These are phyloP conservation scores for Pterocarpus santalinus DNA, from an alignment of 306 rosid genomes.

Conservation along the genomic window DNA sequence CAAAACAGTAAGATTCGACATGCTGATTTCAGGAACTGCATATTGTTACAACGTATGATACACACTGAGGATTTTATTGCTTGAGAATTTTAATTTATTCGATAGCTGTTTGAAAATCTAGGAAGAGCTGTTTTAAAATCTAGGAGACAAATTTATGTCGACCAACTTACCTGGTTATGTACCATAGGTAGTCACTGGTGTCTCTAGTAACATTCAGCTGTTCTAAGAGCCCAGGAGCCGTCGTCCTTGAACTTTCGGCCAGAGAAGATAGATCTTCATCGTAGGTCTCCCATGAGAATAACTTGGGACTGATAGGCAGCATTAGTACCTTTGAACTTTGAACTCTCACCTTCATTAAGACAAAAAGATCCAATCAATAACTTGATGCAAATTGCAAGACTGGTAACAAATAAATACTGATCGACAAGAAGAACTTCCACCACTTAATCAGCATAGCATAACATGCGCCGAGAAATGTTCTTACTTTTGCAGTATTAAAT, in stretches of 20 bases:
- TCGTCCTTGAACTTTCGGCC: conserved; percentile 63
- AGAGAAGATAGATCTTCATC: conserved; percentile 84
- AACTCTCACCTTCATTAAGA: conserved; percentile 74
- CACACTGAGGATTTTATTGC: not conserved
- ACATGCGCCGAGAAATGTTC: conserved; percentile 27
- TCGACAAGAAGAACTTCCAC: conserved; percentile 23
- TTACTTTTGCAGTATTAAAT: conserved; percentile 91
- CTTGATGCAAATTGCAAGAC: conserved; percentile 29
- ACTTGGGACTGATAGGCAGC: conserved; percentile 61
- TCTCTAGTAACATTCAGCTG: conserved; percentile 91
- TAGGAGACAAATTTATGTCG: not conserved
- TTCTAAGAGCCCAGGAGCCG: conserved; percentile 79
- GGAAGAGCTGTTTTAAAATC: too few relatives aligned
- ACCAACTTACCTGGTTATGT: conserved; percentile 78
- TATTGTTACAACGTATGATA: too few relatives aligned
- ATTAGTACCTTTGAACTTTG: conserved; percentile 68
- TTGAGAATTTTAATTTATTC: not conserved
- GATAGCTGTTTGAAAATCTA: conserved; percentile 5
- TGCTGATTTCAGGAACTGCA: not conserved
- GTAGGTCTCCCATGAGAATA: conserved; percentile 81
- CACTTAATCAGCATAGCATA: not conserved
- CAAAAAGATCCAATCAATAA: conserved; percentile 39
- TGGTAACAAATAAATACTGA: conserved; percentile 30
- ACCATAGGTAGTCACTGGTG: conserved; percentile 93
- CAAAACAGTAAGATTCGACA: conserved; percentile 13